phyloP scores from a whole-genome alignment of 441 rosid genomes.

The Adansonia rubrostipa region DNA sequence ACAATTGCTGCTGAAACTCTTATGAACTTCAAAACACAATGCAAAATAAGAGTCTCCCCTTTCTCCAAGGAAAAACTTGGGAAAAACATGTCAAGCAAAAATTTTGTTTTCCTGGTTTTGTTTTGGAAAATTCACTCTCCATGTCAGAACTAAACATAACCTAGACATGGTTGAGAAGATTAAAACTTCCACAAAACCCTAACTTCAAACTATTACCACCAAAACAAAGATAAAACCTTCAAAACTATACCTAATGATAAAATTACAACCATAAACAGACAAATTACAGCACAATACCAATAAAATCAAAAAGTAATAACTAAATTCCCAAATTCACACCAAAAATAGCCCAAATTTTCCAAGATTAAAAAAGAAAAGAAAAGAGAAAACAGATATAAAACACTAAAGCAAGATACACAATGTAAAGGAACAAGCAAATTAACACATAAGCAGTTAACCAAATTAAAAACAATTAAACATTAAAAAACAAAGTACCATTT shows the following conservation, averaged over 20 bases:
- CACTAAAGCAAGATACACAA: conserved; percentile 12
- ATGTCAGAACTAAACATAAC: neutral
- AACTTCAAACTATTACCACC: conserved; percentile 23
- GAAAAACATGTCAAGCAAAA: neutral
- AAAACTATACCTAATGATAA: conserved; percentile 30
- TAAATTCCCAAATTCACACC: conserved; percentile 19
- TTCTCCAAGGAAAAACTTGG: neutral
- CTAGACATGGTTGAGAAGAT: neutral
- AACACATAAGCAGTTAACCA: conserved; percentile 9
- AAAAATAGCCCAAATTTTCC: neutral
- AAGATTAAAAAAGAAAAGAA: neutral
- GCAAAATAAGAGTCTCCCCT: neutral
- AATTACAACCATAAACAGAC: conserved; percentile 17
- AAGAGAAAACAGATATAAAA: conserved; percentile 12
- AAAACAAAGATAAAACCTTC: conserved; percentile 19
- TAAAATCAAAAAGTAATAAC: neutral
- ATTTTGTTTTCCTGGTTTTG: neutral
- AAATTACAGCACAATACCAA: neutral
- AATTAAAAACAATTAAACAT: conserved; percentile 8
- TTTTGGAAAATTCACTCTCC: neutral
- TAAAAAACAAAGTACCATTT: conserved; percentile 55
- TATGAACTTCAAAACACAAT: neutral
- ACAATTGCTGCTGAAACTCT: neutral
- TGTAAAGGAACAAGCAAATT: conserved; percentile 4
- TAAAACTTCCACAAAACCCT: conserved; percentile 30